Evolutionary conservation across 176 grass and related monocot genomes (phyloP).

Genomic region (Musa troglodytarum): DNA sequence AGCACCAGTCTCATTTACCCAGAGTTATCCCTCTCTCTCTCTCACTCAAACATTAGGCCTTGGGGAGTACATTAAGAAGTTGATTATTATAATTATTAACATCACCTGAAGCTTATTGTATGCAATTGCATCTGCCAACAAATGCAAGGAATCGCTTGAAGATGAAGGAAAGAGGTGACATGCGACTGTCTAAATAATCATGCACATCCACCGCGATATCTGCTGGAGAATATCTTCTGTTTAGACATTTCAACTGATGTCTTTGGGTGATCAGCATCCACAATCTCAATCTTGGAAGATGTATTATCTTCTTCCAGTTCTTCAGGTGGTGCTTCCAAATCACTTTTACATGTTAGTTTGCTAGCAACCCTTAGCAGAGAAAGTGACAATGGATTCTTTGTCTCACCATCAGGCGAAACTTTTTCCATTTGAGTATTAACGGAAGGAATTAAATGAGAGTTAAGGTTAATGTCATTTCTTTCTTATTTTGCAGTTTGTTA

Average conservation of each 20-base stretch:
- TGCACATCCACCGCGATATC: constrained; percentile 39
- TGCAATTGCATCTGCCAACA: constrained; percentile 58
- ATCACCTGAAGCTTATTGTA: neutral
- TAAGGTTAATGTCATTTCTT: constrained; percentile 43
- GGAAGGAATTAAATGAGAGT: constrained; percentile 35
- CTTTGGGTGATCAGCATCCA: neutral
- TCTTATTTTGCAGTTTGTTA: neutral
- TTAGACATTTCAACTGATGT: neutral
- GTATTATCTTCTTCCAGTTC: constrained; percentile 15
- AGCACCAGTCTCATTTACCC: too few species aligned
- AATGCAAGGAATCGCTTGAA: constrained; percentile 31
- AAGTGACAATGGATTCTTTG: neutral
- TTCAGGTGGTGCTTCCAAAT: constrained; percentile 42
- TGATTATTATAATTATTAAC: too few species aligned
- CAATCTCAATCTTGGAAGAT: neutral
- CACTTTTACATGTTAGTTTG: constrained; percentile 33
- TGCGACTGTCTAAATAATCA: constrained; percentile 10
- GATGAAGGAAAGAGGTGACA: neutral
- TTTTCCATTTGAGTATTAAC: constrained; percentile 27
- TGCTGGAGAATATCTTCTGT: constrained; percentile 26
- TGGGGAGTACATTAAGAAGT: too few species aligned
- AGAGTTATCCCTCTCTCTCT: too few species aligned
- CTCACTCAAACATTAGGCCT: too few species aligned
- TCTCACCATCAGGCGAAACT: constrained; percentile 28
- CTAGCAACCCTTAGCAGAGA: constrained; percentile 24